Evolutionary conservation across 2,329 filamentous ascomycete species (phyloP), one percentile per base, ranked within the genome.

Genomic region (Emmonsia crescens): DNA sequence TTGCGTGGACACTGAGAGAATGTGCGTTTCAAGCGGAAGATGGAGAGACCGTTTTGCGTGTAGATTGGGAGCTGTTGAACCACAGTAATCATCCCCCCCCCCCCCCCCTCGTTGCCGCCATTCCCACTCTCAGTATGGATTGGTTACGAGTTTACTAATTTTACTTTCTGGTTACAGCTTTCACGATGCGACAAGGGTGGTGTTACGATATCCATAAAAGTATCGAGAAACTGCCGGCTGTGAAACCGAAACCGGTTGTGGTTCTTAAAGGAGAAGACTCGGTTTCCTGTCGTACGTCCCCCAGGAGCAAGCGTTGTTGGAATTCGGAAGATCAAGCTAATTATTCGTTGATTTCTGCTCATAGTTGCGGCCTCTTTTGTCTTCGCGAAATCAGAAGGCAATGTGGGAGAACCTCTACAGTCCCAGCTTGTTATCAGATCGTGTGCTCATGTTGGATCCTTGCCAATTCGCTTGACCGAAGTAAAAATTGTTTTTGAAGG

Each of bases 371-470:
- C 79, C 3, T 76, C 77, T 4, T 80, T 85, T 64, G 77, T 79
- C 1, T 86, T 86, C 64, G 76, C 74, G 42, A 78, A 76, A 59
- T 70, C 74, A 0, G 79, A 85, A 69, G 83, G 82, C 29, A 82
- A 85, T 69, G 84, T 86, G 51, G 83, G 83, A 29, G 83, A 86
- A 65, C 74, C 78, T 4, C 68, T 85, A 8, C 73, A 74, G n/a
- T 79, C 78, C n/a, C 84, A 86, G 64, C 73, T 87, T 57, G 72
- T 74, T 6, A 70, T 86, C 12, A 73, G 68, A 16, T 85, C 82
- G 6, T 75, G 71, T 63, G 78, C 80, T 21, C 76, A 79, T 31
- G 66, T 64, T 46, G 72, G 69, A 4, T 79, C 80, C 12, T 70
- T 71, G 6, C 78, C 81, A 0, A 75, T 85, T 16, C 74, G 64